A percentile compares a stretch with the other conserved stretches of the same genome.
phyloP scores from a whole-genome alignment of 371 early-diverging fungal species.

The Vittaforma corneae region DNA sequence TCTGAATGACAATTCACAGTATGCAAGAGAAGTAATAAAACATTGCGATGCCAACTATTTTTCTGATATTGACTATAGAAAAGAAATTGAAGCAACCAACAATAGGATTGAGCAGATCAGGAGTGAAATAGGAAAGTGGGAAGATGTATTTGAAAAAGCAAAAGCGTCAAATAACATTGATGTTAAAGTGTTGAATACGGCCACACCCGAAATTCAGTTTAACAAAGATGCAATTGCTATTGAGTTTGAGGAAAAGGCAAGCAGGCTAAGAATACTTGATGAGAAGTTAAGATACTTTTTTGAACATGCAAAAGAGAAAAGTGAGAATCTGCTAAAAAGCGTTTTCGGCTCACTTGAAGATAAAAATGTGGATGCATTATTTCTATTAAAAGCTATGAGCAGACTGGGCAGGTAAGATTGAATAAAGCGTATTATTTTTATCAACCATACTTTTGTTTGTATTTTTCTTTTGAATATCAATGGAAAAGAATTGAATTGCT shows the following conservation, averaged over 20 bases:
- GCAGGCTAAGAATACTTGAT: slow-evolving; percentile 12
- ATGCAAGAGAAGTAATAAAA: neutral
- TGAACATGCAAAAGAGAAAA: slow-evolving; percentile 11
- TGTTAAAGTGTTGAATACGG: neutral
- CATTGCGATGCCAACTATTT: slow-evolving; percentile 14
- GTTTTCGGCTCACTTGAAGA: slow-evolving; percentile 11
- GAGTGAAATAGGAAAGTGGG: slow-evolving; percentile 22
- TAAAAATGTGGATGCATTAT: slow-evolving; percentile 10
- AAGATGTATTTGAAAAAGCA: neutral
- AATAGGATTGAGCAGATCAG: neutral
- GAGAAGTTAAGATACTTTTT: slow-evolving; percentile 1
- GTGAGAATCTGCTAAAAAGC: slow-evolving; percentile 17
- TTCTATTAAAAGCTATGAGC: slow-evolving; percentile 24
- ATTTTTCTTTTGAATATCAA: too few relatives aligned
- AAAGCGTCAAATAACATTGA: neutral
- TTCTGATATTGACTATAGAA: slow-evolving; percentile 17
- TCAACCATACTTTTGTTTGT: too few relatives aligned
- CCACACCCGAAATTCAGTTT: neutral
- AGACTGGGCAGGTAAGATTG: slow-evolving; percentile 15
- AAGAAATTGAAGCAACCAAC: slow-evolving; percentile 21
- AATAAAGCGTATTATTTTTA: too few relatives aligned
- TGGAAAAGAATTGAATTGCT: too few relatives aligned
- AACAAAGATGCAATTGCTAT: neutral
- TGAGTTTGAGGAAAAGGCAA: slow-evolving; percentile 22
- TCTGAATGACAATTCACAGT: slow-evolving; percentile 8